Conservation (phyloP, 2,329 filamentous ascomycete genomes). For the Apiospora kogelbergensis region DNA sequence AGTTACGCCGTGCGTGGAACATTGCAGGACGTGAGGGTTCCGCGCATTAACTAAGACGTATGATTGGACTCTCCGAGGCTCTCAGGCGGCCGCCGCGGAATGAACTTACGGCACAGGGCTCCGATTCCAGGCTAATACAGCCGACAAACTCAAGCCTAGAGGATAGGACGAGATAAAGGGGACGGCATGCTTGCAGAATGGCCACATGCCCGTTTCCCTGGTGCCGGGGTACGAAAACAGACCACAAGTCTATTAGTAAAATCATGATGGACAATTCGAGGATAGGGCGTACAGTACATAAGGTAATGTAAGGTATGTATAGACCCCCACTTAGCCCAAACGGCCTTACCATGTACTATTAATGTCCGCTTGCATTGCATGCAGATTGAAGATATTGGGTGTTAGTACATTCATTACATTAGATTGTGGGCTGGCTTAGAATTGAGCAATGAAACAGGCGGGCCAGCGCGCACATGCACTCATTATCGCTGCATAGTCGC, state of each 20-base stretch:
- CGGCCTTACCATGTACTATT: neutral
- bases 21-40: neutral
- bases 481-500: neutral
- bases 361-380: constrained; percentile 7
- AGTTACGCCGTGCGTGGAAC: neutral
- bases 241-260: neutral
- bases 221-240: neutral
- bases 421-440: neutral
- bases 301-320: neutral
- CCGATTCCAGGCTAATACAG: neutral
- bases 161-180: neutral
- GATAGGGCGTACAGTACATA: neutral
- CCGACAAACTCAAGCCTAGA: neutral
- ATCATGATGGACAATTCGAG: neutral
- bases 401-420: neutral
- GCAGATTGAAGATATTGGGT: neutral
- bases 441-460: constrained; percentile 4
- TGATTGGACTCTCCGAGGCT: neutral
- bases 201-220: neutral
- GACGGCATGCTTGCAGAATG: neutral
- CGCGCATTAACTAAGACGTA: neutral
- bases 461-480: neutral
- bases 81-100: neutral
- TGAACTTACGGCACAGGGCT: neutral
- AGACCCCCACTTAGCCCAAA: neutral